phyloP scores from a whole-genome alignment of 805 yeast genomes.

The Barnettozyma californica region DNA sequence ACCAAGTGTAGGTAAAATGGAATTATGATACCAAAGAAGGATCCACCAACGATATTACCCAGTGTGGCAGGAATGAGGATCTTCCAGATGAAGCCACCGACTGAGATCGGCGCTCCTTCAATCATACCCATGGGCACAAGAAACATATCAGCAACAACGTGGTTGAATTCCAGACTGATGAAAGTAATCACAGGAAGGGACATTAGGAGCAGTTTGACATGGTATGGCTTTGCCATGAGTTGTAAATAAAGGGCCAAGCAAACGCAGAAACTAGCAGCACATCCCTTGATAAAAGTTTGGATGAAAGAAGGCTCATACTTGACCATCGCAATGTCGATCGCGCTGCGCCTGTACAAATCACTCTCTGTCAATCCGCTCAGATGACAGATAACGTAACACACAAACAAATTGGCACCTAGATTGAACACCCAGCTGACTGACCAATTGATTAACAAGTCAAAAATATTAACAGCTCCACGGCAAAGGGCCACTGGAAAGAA shows the following conservation, averaged over 20 bases:
- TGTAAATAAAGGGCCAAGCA: conserved; percentile 72
- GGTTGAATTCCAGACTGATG: conserved; percentile 74
- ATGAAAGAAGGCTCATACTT: conserved; percentile 46
- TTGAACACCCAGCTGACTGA: conserved; percentile 61
- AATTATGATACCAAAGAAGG: conserved; percentile 52
- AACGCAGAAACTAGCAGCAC: conserved; percentile 76
- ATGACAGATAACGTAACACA: conserved; percentile 58
- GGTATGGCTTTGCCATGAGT: conserved; percentile 72
- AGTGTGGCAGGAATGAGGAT: conserved; percentile 62
- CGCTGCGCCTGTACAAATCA: conserved; percentile 40
- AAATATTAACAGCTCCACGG: conserved; percentile 61
- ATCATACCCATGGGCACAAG: conserved; percentile 60
- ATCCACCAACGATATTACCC: conserved; percentile 81
- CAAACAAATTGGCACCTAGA: conserved; percentile 58
- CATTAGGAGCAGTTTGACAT: conserved; percentile 64
- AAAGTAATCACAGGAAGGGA: conserved; percentile 69
- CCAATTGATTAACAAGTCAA: conserved; percentile 66
- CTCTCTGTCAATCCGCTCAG: conserved; percentile 44
- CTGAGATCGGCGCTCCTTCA: conserved; percentile 59
- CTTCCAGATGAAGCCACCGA: conserved; percentile 68
- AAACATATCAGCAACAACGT: conserved; percentile 80
- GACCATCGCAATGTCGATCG: conserved; percentile 39
- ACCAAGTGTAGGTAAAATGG: conserved; percentile 73
- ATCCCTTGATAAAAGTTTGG: conserved; percentile 58
- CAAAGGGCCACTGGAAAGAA: conserved; percentile 65